Conservation (phyloP, 345 rosid genomes). For the Lepidium sativum region DNA sequence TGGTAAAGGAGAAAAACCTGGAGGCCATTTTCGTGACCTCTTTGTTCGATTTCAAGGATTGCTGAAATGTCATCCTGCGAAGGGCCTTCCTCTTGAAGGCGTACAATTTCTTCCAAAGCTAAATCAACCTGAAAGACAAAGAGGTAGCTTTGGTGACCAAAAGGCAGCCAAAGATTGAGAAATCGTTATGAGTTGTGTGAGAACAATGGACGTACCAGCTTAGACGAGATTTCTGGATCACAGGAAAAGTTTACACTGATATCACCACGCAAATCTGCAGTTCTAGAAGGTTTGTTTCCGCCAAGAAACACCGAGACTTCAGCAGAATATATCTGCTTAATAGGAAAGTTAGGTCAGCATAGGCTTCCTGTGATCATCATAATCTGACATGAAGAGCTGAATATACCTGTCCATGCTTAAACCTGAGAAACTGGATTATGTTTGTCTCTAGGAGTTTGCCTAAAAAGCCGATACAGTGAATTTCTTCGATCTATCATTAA, state of each 20-base stretch:
- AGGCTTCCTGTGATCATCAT: slow-evolving; percentile 6
- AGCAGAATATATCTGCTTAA: slow-evolving; percentile 66
- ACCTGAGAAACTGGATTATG: slow-evolving; percentile 78
- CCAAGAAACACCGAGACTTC: slow-evolving; percentile 81
- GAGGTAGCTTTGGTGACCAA: not conserved
- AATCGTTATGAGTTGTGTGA: not conserved
- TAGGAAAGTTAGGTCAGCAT: slow-evolving; percentile 11
- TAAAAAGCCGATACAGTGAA: slow-evolving; percentile 58
- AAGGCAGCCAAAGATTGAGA: not conserved
- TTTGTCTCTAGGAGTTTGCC: slow-evolving; percentile 84
- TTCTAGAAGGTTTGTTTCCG: slow-evolving; percentile 82
- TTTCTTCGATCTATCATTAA: slow-evolving; percentile 65
- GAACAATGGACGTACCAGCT: slow-evolving; percentile 40
- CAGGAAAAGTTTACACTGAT: slow-evolving; percentile 78
- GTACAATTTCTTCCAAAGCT: slow-evolving; percentile 74
- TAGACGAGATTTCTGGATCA: slow-evolving; percentile 81
- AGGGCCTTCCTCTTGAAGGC: slow-evolving; percentile 78
- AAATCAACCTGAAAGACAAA: slow-evolving; percentile 56
- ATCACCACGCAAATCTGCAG: slow-evolving; percentile 80
- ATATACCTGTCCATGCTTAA: slow-evolving; percentile 82
- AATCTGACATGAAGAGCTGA: not conserved
- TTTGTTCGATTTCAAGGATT: slow-evolving; percentile 85
- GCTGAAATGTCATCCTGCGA: slow-evolving; percentile 60
- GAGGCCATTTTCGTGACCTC: slow-evolving; percentile 88
- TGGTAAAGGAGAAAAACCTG: slow-evolving; percentile 41